A percentile compares a stretch with the other conserved stretches of the same genome.
These are phyloP conservation scores for Botrytis sinoallii DNA, from an alignment of 2,329 filamentous ascomycete species.

Conservation along the genomic window DNA sequence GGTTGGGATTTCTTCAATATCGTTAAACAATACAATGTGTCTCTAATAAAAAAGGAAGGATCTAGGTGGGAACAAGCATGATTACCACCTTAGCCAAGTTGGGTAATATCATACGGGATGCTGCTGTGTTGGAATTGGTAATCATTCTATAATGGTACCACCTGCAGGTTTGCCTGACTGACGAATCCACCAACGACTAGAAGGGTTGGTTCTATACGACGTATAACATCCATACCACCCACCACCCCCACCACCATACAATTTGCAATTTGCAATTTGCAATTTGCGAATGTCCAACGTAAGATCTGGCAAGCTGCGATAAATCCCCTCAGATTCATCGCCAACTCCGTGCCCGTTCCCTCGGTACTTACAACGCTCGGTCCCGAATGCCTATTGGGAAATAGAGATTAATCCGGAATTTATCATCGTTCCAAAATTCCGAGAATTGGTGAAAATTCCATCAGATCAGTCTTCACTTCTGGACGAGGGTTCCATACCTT, in stretches of 20 bases:
- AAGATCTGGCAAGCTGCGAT: neutral
- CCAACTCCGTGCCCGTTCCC: neutral
- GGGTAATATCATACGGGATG: neutral
- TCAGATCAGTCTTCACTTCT: neutral
- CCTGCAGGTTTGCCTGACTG: neutral
- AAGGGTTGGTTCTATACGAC: slow-evolving; percentile 7
- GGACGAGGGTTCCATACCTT: neutral
- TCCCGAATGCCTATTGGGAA: slow-evolving; percentile 1
- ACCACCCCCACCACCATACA: neutral
- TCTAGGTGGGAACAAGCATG: neutral
- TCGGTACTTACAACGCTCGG: slow-evolving; percentile 10
- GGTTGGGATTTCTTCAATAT: neutral
- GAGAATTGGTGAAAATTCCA: neutral
- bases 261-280: too few relatives aligned
- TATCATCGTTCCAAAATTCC: neutral
- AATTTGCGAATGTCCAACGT: neutral
- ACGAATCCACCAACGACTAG: slow-evolving; percentile 6
- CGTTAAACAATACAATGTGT: neutral
- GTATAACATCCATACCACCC: neutral
- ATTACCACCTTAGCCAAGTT: neutral
- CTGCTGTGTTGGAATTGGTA: neutral
- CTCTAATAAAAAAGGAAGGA: neutral
- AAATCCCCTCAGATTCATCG: neutral
- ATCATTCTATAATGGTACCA: neutral
- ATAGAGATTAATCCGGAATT: neutral